These are phyloP conservation scores for Fraxinus angustifolia DNA, from an alignment of 305 asterid genomes.

Conservation along the genomic window DNA sequence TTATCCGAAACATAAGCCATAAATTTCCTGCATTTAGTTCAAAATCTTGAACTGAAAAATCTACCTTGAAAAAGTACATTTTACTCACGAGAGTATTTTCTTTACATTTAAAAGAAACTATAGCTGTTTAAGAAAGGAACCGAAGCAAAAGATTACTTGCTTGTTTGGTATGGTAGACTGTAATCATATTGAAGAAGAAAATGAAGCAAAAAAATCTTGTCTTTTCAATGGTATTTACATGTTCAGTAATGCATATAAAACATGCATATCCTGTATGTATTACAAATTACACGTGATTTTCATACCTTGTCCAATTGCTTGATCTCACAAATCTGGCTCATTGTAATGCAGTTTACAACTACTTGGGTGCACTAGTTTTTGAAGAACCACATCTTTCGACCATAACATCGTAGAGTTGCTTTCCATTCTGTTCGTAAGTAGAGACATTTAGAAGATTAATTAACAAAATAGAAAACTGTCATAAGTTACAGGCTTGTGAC, in stretches of 20 bases:
- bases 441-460: constrained; percentile 7
- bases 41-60: neutral
- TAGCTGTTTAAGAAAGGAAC: neutral
- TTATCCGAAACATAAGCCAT: neutral
- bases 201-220: neutral
- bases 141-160: neutral
- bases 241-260: neutral
- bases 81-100: neutral
- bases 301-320: constrained; percentile 28
- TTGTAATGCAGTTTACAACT: constrained; percentile 16
- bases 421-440: constrained; percentile 54
- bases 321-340: constrained; percentile 18
- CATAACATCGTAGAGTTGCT: constrained; percentile 81
- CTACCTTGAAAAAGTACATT: neutral
- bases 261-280: neutral
- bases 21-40: neutral
- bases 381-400: constrained; percentile 80
- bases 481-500: constrained; percentile 16
- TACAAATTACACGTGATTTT: neutral
- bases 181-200: neutral
- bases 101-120: neutral
- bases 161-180: neutral
- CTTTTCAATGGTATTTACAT: neutral
- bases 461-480: constrained; percentile 8
- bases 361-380: constrained; percentile 72